A percentile compares a stretch with the other conserved stretches of the same genome.
These are phyloP conservation scores for Elongisporangium undulatum DNA, from an alignment of 352 stramenopile species.

Conservation along the genomic window DNA sequence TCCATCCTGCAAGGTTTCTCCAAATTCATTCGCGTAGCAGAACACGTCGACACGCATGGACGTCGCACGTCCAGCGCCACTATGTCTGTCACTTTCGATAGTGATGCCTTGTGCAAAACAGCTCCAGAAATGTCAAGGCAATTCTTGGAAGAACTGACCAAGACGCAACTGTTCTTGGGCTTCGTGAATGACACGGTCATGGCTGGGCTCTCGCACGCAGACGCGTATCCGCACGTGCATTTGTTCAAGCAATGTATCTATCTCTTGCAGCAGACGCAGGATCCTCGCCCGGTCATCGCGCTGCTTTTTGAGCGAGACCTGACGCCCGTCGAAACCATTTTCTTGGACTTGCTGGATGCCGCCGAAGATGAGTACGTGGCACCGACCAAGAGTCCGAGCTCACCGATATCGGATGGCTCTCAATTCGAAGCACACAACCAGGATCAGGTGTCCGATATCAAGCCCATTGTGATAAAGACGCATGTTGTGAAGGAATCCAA, in stretches of 20 bases:
- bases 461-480: neutral
- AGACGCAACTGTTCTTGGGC: slow-evolving; percentile 56
- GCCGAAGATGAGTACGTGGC: neutral
- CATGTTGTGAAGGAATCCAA: neutral
- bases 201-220: slow-evolving; percentile 21
- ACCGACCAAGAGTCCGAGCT: neutral
- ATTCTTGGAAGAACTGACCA: slow-evolving; percentile 50
- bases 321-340: slow-evolving; percentile 24
- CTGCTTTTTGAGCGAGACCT: slow-evolving; percentile 57
- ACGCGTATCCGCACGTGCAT: slow-evolving; percentile 30
- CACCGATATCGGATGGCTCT: neutral
- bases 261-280: slow-evolving; percentile 34
- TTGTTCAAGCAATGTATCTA: slow-evolving; percentile 68
- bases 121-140: slow-evolving; percentile 2
- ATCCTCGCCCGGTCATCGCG: slow-evolving; percentile 26
- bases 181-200: slow-evolving; percentile 67
- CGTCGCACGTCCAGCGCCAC: slow-evolving; percentile 40
- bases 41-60: slow-evolving; percentile 8
- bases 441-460: no score
- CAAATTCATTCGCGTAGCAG: slow-evolving; percentile 40
- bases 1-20: slow-evolving; percentile 59
- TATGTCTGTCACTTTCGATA: slow-evolving; percentile 54
- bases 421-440: neutral
- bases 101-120: slow-evolving; percentile 30
- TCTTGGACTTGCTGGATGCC: slow-evolving; percentile 22